Evolutionary conservation across 257 asterid species (phyloP), one percentile per base, ranked within the genome.

Genomic region (Linaria vulgaris): DNA sequence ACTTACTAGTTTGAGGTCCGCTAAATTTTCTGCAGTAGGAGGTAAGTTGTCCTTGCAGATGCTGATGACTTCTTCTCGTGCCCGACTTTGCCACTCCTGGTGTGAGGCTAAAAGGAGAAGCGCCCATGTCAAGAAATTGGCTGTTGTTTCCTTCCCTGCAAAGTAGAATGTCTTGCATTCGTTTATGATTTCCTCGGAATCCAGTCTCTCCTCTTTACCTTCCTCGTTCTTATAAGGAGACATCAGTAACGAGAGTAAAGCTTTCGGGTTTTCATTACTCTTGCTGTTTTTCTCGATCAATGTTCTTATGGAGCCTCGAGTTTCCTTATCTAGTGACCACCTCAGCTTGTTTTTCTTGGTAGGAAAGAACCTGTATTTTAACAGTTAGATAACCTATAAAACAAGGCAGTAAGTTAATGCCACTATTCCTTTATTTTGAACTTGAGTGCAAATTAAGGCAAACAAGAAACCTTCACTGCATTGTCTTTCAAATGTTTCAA

Each of bases 121-220:
- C 6, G 73, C 64, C 96, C 96, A 88, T 2, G 88, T 81, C 69
- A 88, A 58, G 5, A 85, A 77, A 68, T 76, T 80, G 46, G 94
- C 90, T 50, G 96, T 83, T 34, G 91, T 85, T 71, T 80, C 86
- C 66, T 75, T 83, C 62, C 88, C 88, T 14, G 88, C 82, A 72
- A 82, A 82, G 66, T 82, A 82, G 61, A 82, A 82, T 23, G 88
- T 83, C 74, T 83, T 77, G 78, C 88, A 83, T 73, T 83, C 86
- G 41, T 81, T 78, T 16, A 88, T 76, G 44, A 85, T 66, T 54
- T 88, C 91, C 41, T 79, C 85, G 0, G 59, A 50, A 14, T 62
- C 66, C 23, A 88, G 70, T 62, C 76, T 70, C 60, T 83, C 84
- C 66, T 79, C 91, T 56, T 64, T 50, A 41, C 64, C 64, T 6